phyloP scores from a whole-genome alignment of 345 rosid species.

The Triadica sebifera region DNA sequence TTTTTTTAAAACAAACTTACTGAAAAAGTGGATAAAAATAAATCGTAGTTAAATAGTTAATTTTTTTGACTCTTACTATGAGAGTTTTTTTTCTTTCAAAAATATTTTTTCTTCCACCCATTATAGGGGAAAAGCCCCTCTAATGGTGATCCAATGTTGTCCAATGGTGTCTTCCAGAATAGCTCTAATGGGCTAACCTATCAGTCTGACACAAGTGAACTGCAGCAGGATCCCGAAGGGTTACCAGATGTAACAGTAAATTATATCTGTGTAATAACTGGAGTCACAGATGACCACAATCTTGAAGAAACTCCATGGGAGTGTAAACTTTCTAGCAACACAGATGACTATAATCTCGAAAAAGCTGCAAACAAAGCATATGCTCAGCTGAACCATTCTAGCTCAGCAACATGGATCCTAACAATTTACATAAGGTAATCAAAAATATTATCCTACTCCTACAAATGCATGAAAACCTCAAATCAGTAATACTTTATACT shows the following conservation, averaged over 20 bases:
- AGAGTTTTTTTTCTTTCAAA: no score
- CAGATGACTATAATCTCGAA: no score
- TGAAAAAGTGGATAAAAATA: no score
- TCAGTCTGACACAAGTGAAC: neutral
- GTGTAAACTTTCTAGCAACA: no score
- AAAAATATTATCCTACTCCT: neutral
- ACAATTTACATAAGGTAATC: neutral
- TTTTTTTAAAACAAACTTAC: no score
- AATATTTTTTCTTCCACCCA: no score
- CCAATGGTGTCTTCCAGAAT: no score
- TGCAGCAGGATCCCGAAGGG: neutral
- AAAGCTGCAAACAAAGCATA: neutral
- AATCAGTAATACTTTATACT: neutral
- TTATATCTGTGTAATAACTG: neutral
- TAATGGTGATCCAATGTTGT: no score
- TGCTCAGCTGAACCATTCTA: neutral
- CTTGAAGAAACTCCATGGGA: neutral
- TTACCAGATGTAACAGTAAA: neutral
- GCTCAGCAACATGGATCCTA: neutral
- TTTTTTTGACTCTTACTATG: no score
- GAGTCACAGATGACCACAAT: neutral
- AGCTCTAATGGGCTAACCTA: neutral
- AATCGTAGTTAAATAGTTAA: no score
- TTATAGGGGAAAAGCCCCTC: no score
- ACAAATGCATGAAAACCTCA: neutral